A percentile compares a stretch with the other conserved stretches of the same genome.
phyloP scores from a whole-genome alignment of 140 eudicot species.

The Oenanthe javanica region DNA sequence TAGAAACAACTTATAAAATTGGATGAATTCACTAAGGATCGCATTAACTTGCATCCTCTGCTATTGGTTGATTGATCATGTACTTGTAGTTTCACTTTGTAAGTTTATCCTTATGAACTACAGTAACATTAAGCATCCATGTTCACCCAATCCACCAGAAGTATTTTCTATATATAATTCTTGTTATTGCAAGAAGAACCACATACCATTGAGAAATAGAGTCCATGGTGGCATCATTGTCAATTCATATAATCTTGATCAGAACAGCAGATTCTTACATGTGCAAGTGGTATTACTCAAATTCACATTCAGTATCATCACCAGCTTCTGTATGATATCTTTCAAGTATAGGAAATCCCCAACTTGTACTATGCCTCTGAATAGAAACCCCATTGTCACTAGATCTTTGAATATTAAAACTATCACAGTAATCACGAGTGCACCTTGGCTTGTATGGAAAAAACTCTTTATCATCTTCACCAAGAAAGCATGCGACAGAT shows the following conservation, averaged over 20 bases:
- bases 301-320: slow-evolving; percentile 12
- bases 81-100: background rate
- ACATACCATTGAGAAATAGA: background rate
- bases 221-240: background rate
- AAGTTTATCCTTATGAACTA: background rate
- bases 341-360: slow-evolving; percentile 14
- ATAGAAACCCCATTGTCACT: slow-evolving; percentile 21
- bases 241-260: background rate
- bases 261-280: background rate
- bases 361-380: slow-evolving; percentile 32
- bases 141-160: background rate
- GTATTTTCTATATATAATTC: background rate
- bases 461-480: slow-evolving; percentile 23
- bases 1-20: background rate
- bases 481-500: slow-evolving; percentile 11
- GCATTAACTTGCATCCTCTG: background rate
- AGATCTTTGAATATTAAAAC: slow-evolving; percentile 13
- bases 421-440: slow-evolving; percentile 6
- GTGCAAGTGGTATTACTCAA: background rate
- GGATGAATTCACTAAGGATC: background rate
- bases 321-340: background rate
- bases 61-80: background rate
- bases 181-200: background rate
- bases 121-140: background rate
- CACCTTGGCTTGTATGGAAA: slow-evolving; percentile 11